Base-by-base conservation (phyloP, 2,329 filamentous ascomycete genomes). In the Fusarium hostae region DNA sequence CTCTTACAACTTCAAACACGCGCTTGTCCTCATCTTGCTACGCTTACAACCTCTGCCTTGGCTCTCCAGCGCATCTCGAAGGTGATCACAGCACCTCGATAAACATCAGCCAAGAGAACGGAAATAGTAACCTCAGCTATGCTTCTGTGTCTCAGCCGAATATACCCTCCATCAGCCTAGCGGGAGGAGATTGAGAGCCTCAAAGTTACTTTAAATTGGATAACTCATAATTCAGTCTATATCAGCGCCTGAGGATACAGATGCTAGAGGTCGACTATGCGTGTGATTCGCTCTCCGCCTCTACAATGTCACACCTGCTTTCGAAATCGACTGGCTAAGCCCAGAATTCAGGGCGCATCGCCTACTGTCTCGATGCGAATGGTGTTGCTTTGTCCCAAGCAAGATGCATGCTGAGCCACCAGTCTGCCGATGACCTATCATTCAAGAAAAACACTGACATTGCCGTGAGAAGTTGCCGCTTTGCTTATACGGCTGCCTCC, bases 1-100 rank as follows among this genome's bases (percentile, higher is more conserved):
- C 71, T 69, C 71, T 63, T 69, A 52, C 62, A 75, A 75, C 73
- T 72, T 77, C 76, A 77, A 77, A 77, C 76, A 77, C 72, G 50
- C 66, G 68, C 70, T 71, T 66, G 69, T 66, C 63, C 63, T 71
- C 65, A 63, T 64, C 61, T 62, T 61, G 63, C 59, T 40, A 64
- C 56, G 45, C 63, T 59, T 62, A 61, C 56, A 63, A 67, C 56
- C 55, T 63, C 54, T 68, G 34, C 45, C 60, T 47, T 66, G 63
- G 48, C 32, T 65, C 43, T 69, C 37, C 64, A 70, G 57, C 54
- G 48, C 58, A 58, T 41, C 56, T 63, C 44, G 50, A 41, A 59
- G 50, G 57, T 64, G 55, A 58, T 43, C 35, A 59, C 55, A 68
- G 66, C 66, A 52, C 28, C n/a, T 58, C 43, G 48, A 30, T 41